Evolutionary conservation across 202 grass and related monocot species (phyloP), one percentile per base, ranked within the genome.

Genomic region (Schoenoplectus tabernaemontani): DNA sequence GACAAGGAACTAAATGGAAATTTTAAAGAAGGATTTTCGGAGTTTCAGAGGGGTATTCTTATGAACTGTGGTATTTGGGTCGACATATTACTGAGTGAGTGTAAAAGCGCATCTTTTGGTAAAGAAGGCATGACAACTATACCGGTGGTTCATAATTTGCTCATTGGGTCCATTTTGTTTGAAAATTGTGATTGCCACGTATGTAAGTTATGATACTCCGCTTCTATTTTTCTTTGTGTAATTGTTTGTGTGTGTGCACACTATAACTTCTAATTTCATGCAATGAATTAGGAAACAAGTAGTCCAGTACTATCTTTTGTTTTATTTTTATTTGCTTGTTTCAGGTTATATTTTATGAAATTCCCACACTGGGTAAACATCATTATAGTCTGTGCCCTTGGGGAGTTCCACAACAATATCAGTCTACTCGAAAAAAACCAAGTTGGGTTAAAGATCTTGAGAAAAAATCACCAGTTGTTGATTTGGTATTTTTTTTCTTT

Each of bases 271-370:
- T 19, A 78, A 76, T 72, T 59, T 83, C 28, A 17, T 59, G 9
- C 8, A 56, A 54, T 47, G 3, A 39, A 42, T 82, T 15, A 77
- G 67, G 16, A 62, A 83, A 70, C 79, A 57, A 74, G 34, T n/a
- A n/a, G n/a, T n/a, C n/a, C n/a, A n/a, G n/a, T n/a, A n/a, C n/a
- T 70, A 44, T 22, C 30, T 75, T 76, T 20, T 89, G 10, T 44
- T 7, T 50, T 16, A 12, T 46, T 46, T 71, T 46, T 28, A 48
- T 76, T 77, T 37, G 50, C 48, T 83, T 83, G 66, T 37, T 93
- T 84, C 86, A 98, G 95, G 81, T 98, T 56, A 87, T 98, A 90
- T 37, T 89, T 34, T 94, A 94, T 82, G 88, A 98, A 81, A 64
- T 85, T 73, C 95, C 91, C 30, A 85, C 34, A 10, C 48, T 76